Evolutionary conservation across 805 yeast genomes (phyloP), one percentile per base, ranked within the genome.

Genomic region (Saturnispora serradocipensis): DNA sequence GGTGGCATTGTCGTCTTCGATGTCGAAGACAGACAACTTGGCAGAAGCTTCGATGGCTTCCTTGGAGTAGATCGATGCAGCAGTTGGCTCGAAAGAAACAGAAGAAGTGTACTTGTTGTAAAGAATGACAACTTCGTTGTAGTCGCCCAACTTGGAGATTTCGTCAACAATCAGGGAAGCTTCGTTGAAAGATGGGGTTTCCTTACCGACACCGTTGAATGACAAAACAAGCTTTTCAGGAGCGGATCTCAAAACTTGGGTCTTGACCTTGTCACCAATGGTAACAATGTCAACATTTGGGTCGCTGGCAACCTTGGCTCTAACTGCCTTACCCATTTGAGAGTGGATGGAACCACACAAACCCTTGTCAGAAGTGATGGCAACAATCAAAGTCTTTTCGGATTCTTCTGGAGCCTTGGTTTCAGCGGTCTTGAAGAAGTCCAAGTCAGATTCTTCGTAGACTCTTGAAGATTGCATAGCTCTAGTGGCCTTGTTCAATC

Each of bases 311-410:
- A 83, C 66, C 73, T 82, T 80, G 58, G 61, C 67, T 75, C 95
- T 88, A 56, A 96, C 86, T 57, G 86, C 81, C 75, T 91, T 89
- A 62, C 97, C 86, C 63, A 91, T 74, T 75, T 88, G 96, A 50
- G 99, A 82, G 77, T 93, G 99, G 67, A 93, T 88, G 46, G 98
- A 90, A 64, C 99, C 99, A 81, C 99, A 93, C 65, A 93, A 81
- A 68, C 99, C 99, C 77, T 93, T 93, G 76, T 93, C 99, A 54
- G 97, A 88, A 46, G 98, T 85, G 58, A 89, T 81, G 53, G 90
- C 97, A 66, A 91, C 76, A 61, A 91, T 72, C 67, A 93, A 80
- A 58, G 86, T 81, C 73, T 84, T 86, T 44, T 67, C 71, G 43
- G 66, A 58, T 16, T 59, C 63, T 50, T 67, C 73, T 54, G 77